phyloP scores from a whole-genome alignment of 768 basidiomycete species.

The Chalciporus pseudorubinellus region DNA sequence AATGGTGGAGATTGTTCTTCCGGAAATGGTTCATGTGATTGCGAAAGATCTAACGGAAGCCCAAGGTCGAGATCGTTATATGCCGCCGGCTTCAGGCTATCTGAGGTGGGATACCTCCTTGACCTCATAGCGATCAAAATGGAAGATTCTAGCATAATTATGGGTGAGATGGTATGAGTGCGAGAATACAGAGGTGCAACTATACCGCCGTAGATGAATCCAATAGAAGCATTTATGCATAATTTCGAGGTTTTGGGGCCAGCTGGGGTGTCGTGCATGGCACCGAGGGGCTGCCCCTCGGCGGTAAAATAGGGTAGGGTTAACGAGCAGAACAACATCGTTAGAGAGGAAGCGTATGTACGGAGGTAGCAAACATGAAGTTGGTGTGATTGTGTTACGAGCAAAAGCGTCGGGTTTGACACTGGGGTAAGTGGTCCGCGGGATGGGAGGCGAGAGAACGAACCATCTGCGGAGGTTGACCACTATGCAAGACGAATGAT shows the following conservation, averaged over 20 bases:
- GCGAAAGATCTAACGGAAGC: conserved; percentile 26
- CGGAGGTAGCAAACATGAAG: conserved; percentile 55
- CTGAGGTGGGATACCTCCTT: conserved; percentile 43
- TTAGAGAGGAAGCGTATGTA: conserved; percentile 42
- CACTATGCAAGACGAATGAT: conserved; percentile 43
- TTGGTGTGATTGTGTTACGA: conserved; percentile 64
- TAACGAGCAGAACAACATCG: conserved; percentile 50
- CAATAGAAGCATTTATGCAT: conserved; percentile 60
- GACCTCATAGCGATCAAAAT: conserved; percentile 66
- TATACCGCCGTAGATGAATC: conserved; percentile 57
- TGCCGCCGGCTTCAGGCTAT: conserved; percentile 24
- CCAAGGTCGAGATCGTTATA: conserved; percentile 44
- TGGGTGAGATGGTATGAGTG: not conserved
- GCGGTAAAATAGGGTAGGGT: conserved; percentile 36
- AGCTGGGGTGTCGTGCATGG: conserved; percentile 28
- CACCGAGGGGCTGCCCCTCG: conserved; percentile 35
- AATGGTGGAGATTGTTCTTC: conserved; percentile 25
- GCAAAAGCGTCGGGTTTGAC: conserved; percentile 52
- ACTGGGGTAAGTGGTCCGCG: conserved; percentile 57
- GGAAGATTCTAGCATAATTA: conserved; percentile 43
- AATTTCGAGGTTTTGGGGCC: conserved; percentile 41
- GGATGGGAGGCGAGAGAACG: conserved; percentile 52
- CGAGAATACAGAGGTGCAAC: not conserved
- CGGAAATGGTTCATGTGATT: conserved; percentile 9
- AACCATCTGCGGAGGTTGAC: conserved; percentile 44